Evolutionary conservation across 345 rosid genomes (phyloP).

Genomic region (thale cress (Arabidopsis thaliana)): DNA sequence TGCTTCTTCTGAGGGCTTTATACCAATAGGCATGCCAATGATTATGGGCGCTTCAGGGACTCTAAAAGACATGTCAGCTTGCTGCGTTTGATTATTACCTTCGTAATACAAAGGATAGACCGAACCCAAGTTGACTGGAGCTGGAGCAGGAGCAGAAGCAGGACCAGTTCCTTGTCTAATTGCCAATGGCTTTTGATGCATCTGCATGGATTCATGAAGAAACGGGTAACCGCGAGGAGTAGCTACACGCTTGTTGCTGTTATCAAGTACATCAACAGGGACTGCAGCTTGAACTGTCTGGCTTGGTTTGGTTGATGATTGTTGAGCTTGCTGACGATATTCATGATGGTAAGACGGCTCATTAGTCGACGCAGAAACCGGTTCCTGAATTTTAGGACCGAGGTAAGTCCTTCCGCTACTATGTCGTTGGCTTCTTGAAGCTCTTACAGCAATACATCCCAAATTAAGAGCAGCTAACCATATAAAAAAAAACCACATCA

Average conservation of each 20-base stretch:
- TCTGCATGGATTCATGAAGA: constrained; percentile 50
- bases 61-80: constrained; percentile 46
- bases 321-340: constrained; percentile 40
- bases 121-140: constrained; percentile 52
- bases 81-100: constrained; percentile 49
- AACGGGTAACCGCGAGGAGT: constrained; percentile 51
- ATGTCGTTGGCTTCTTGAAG: constrained; percentile 98
- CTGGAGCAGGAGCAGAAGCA: background rate
- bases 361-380: constrained; percentile 49
- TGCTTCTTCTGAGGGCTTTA: constrained; percentile 51
- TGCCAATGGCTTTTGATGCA: constrained; percentile 42
- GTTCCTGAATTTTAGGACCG: constrained; percentile 65
- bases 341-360: constrained; percentile 46
- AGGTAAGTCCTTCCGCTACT: constrained; percentile 84
- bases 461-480: constrained; percentile 85
- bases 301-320: constrained; percentile 27
- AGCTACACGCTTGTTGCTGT: constrained; percentile 33
- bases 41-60: constrained; percentile 54
- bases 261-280: constrained; percentile 36
- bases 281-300: constrained; percentile 17
- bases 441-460: constrained; percentile 91
- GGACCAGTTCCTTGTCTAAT: constrained; percentile 48
- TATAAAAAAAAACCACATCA: background rate
- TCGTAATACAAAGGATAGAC: constrained; percentile 80
- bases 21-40: constrained; percentile 76